phyloP scores from a whole-genome alignment of 176 grass and related monocot species.

The Chrysopogon serrulatus region DNA sequence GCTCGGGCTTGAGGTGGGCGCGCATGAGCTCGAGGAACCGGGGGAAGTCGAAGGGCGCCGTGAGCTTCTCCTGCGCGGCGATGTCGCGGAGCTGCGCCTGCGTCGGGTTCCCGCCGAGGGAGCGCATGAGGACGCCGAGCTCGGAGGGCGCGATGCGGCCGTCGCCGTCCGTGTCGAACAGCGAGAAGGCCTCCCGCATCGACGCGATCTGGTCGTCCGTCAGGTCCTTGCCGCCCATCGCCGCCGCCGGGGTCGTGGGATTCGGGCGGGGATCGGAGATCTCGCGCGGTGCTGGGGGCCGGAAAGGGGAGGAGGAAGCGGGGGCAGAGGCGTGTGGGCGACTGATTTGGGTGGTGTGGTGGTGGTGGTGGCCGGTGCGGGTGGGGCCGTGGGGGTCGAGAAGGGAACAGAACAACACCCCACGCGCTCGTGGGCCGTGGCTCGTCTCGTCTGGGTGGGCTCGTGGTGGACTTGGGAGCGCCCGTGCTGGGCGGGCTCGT shows the following conservation, averaged over 20 bases:
- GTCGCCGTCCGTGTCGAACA: constrained; percentile 94
- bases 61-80: constrained; percentile 66
- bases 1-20: constrained; percentile 75
- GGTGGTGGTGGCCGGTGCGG: background rate
- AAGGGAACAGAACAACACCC: too few relatives aligned
- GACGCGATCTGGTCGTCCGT: constrained; percentile 86
- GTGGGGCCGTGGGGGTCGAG: too few relatives aligned
- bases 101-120: constrained; percentile 86
- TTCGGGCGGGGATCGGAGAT: constrained; percentile 1
- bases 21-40: constrained; percentile 92
- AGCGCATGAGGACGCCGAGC: constrained; percentile 94
- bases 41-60: constrained; percentile 75
- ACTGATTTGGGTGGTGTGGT: background rate
- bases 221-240: constrained; percentile 81
- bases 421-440: too few relatives aligned
- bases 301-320: background rate
- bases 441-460: too few relatives aligned
- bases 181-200: constrained; percentile 93
- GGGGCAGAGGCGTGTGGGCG: background rate
- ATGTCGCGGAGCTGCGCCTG: constrained; percentile 92
- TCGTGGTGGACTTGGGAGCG: too few relatives aligned
- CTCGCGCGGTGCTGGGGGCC: background rate
- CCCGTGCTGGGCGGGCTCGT: too few relatives aligned
- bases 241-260: background rate
- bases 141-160: constrained; percentile 84